Evolutionary conservation across 805 yeast species (phyloP).

Genomic region (Ogataea corticis): DNA sequence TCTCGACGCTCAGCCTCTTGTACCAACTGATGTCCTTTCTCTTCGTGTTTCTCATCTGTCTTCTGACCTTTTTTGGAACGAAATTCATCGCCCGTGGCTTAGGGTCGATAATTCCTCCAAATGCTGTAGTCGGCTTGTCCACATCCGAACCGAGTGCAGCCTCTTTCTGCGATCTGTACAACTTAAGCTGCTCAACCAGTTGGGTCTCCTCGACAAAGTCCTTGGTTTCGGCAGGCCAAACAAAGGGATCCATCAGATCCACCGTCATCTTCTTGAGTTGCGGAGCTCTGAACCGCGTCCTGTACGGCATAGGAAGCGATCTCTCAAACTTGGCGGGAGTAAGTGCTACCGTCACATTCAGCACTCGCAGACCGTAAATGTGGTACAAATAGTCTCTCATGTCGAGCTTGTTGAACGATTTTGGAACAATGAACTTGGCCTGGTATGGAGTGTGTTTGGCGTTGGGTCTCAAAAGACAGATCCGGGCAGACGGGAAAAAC

Average conservation of each 20-base stretch:
- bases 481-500: slow-evolving; percentile 83
- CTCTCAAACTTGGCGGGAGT: slow-evolving; percentile 70
- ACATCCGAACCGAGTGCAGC: slow-evolving; percentile 64
- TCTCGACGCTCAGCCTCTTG: slow-evolving; percentile 31
- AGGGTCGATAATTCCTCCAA: slow-evolving; percentile 63
- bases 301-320: slow-evolving; percentile 49
- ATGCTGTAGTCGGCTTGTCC: slow-evolving; percentile 66
- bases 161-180: slow-evolving; percentile 51
- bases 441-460: slow-evolving; percentile 98
- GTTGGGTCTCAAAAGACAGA: slow-evolving; percentile 80
- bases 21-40: slow-evolving; percentile 32
- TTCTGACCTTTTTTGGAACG: slow-evolving; percentile 50
- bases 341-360: slow-evolving; percentile 84
- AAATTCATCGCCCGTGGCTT: slow-evolving; percentile 65
- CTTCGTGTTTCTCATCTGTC: slow-evolving; percentile 48
- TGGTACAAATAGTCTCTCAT: slow-evolving; percentile 91
- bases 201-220: slow-evolving; percentile 34
- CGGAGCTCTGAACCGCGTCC: slow-evolving; percentile 72
- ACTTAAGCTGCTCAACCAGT: slow-evolving; percentile 46
- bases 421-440: slow-evolving; percentile 94
- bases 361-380: slow-evolving; percentile 85
- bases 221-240: slow-evolving; percentile 78
- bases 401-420: slow-evolving; percentile 90
- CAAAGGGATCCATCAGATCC: slow-evolving; percentile 92
- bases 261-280: slow-evolving; percentile 95